Conservation (phyloP, 2,329 filamentous ascomycete genomes). For the Phialophora chinensis region DNA sequence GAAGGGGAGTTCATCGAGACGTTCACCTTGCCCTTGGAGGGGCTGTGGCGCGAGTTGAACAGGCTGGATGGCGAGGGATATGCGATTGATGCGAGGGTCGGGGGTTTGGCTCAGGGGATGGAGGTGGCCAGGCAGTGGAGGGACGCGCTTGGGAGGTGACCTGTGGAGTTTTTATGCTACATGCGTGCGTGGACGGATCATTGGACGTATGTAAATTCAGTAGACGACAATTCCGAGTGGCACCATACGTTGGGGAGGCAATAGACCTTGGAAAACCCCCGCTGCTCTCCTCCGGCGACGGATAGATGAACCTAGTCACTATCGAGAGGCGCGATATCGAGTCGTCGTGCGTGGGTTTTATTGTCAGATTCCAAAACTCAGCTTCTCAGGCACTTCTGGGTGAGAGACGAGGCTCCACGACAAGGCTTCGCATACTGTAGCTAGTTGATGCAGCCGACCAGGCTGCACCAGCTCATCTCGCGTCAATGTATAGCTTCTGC, state of each 20-base stretch:
- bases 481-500: no score
- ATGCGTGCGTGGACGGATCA: background rate
- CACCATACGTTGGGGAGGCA: background rate
- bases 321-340: background rate
- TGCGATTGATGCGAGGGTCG: conserved; percentile 79
- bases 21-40: conserved; percentile 69
- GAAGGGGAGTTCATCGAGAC: conserved; percentile 84
- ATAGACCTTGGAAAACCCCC: background rate
- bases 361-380: no score
- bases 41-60: conserved; percentile 70
- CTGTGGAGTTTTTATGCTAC: background rate
- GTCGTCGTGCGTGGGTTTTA: background rate
- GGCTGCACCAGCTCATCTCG: no score
- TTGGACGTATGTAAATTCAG: background rate
- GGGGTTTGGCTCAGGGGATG: conserved; percentile 78
- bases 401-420: no score
- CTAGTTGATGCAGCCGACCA: no score
- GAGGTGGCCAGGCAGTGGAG: conserved; percentile 66
- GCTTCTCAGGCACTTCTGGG: no score
- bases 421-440: no score
- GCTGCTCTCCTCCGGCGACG: background rate
- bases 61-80: conserved; percentile 71
- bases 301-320: background rate
- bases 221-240: background rate
- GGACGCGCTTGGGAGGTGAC: conserved; percentile 23